Evolutionary conservation across 768 basidiomycete species (phyloP).

Genomic region (Kwoniella dejecticola): DNA sequence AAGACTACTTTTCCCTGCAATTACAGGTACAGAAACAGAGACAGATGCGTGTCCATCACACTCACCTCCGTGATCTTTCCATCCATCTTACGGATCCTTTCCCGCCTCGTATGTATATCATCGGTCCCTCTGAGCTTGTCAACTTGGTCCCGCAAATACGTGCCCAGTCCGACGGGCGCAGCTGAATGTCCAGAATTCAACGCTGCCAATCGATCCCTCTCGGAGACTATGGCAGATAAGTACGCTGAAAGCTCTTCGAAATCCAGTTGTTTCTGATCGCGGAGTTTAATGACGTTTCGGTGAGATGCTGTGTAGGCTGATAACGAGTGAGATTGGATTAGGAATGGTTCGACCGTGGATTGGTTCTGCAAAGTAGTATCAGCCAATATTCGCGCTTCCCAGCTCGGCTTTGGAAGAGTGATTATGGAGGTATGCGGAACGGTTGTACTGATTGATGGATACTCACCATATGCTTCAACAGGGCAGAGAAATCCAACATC

Average conservation of each 20-base stretch:
- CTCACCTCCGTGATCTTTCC: constrained; percentile 90
- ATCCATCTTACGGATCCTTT: constrained; percentile 91
- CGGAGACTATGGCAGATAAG: constrained; percentile 84
- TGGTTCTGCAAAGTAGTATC: constrained; percentile 69
- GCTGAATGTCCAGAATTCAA: constrained; percentile 83
- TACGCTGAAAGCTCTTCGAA: constrained; percentile 97
- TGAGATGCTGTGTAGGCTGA: constrained; percentile 93
- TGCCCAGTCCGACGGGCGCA: constrained; percentile 72
- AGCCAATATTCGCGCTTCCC: background rate
- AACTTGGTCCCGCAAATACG: constrained; percentile 88
- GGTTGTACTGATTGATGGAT: no score
- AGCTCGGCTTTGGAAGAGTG: no score
- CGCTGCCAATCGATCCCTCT: constrained; percentile 88
- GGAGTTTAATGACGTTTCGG: constrained; percentile 86
- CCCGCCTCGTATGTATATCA: constrained; percentile 87
- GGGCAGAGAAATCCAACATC: constrained; percentile 87
- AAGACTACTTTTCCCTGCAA: no score
- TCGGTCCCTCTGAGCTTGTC: constrained; percentile 90
- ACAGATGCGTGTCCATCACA: background rate
- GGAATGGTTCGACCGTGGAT: constrained; percentile 87
- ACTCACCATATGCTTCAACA: constrained; percentile 77
- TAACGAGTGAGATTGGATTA: constrained; percentile 84
- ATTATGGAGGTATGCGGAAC: no score
- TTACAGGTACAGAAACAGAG: background rate
- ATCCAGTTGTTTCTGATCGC: constrained; percentile 98